A percentile compares a stretch with the other conserved stretches of the same genome.
Conservation (phyloP, 2,329 filamentous ascomycete species). For the Botrytis aclada region DNA sequence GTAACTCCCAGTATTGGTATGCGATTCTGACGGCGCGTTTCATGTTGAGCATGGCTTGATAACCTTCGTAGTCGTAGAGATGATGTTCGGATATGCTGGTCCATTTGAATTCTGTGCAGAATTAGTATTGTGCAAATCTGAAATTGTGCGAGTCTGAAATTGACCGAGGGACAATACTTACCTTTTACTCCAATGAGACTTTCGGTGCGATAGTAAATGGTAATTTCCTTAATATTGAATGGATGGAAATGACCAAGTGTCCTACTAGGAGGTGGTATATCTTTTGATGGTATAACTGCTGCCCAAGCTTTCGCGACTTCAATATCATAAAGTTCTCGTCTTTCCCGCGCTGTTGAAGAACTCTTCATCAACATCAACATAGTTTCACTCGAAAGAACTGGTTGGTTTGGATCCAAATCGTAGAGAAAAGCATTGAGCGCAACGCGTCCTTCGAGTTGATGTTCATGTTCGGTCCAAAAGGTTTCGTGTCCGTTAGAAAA, state of each 20-base stretch:
- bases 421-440: constrained; percentile 6
- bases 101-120: neutral
- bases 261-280: neutral
- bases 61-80: neutral
- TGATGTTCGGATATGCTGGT: neutral
- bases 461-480: neutral
- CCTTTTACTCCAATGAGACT: neutral
- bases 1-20: neutral
- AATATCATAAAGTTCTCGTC: neutral
- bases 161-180: neutral
- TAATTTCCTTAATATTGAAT: neutral
- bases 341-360: neutral
- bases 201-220: neutral
- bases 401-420: constrained; percentile 4
- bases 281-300: neutral
- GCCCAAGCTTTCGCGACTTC: neutral
- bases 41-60: constrained; percentile 2
- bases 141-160: neutral
- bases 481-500: neutral
- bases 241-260: neutral
- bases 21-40: neutral
- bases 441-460: neutral
- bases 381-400: neutral
- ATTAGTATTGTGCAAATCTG: neutral
- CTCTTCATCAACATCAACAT: neutral